A percentile compares a stretch with the other conserved stretches of the same genome.
Conservation (phyloP, 2,329 filamentous ascomycete genomes). For the Thielaviopsis populi region DNA sequence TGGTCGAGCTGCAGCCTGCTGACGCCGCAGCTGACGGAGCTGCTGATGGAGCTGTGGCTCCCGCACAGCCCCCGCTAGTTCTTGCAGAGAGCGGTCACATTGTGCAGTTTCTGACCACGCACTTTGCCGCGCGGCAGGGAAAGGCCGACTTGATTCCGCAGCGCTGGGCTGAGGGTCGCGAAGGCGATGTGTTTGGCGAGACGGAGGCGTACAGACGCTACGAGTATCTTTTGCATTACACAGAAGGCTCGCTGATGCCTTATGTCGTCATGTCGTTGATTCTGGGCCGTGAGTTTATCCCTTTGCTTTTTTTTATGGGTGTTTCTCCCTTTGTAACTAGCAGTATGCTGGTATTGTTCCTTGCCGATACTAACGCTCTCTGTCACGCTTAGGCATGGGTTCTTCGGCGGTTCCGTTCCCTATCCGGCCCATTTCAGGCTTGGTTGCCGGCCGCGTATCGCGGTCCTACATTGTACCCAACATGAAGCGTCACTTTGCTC, state of each 20-base stretch:
- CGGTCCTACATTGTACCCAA: slow-evolving; percentile 33
- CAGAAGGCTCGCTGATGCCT: slow-evolving; percentile 71
- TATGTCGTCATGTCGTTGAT: slow-evolving; percentile 51
- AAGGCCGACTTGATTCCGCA: slow-evolving; percentile 33
- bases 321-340: background rate
- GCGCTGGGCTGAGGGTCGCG: slow-evolving; percentile 42
- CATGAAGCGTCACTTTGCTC: slow-evolving; percentile 31
- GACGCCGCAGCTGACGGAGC: slow-evolving; percentile 8
- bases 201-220: slow-evolving; percentile 45
- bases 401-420: slow-evolving; percentile 35
- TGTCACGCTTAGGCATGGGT: slow-evolving; percentile 27
- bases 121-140: slow-evolving; percentile 27
- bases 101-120: slow-evolving; percentile 64
- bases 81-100: slow-evolving; percentile 74
- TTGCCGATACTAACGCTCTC: background rate
- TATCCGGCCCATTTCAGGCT: slow-evolving; percentile 35
- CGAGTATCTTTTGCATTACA: slow-evolving; percentile 65
- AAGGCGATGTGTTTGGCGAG: slow-evolving; percentile 43
- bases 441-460: slow-evolving; percentile 30
- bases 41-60: too few relatives aligned
- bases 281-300: slow-evolving; percentile 30
- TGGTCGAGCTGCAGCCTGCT: slow-evolving; percentile 45
- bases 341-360: background rate
- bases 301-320: background rate
- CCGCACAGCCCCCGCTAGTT: slow-evolving; percentile 33